A percentile compares a stretch with the other conserved stretches of the same genome.
phyloP scores from a whole-genome alignment of 192 early-diverging fungal species.

The Gamsiella multidivaricata region DNA sequence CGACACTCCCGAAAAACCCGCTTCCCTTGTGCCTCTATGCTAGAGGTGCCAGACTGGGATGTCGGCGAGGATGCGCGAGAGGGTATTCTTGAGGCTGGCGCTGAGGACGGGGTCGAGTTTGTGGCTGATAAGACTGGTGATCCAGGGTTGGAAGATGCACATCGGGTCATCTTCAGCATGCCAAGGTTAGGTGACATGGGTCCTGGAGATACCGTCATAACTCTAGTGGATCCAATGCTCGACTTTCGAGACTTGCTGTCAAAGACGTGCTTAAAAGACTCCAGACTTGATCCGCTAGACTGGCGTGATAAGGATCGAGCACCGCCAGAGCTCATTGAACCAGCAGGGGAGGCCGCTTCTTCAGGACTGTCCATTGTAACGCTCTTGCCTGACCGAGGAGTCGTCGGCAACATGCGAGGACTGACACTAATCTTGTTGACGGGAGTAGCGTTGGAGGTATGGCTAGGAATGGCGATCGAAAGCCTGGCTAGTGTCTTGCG shows the following conservation, averaged over 20 bases:
- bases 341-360: constrained; percentile 12
- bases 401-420: constrained; percentile 4
- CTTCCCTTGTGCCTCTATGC: neutral
- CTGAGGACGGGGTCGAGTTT: neutral
- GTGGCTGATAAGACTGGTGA: neutral
- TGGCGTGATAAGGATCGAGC: constrained; percentile 16
- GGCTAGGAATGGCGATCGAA: constrained; percentile 41
- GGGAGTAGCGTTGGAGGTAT: neutral
- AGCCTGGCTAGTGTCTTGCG: constrained; percentile 41
- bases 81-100: neutral
- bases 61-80: constrained; percentile 13
- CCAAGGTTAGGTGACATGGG: constrained; percentile 8
- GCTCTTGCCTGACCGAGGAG: constrained; percentile 31
- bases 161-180: neutral
- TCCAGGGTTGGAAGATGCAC: neutral
- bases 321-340: constrained; percentile 10
- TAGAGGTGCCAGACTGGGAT: neutral
- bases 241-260: constrained; percentile 23
- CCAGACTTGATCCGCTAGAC: constrained; percentile 36
- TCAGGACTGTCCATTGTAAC: constrained; percentile 19
- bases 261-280: constrained; percentile 19
- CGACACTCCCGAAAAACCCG: neutral
- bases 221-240: constrained; percentile 32
- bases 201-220: constrained; percentile 29
- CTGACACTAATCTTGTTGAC: constrained; percentile 3